Percentiles rank a stretch among this genome's conserved stretches.
Conservation (phyloP, 1,139 yeast genomes). For the Meyerozyma sp. region DNA sequence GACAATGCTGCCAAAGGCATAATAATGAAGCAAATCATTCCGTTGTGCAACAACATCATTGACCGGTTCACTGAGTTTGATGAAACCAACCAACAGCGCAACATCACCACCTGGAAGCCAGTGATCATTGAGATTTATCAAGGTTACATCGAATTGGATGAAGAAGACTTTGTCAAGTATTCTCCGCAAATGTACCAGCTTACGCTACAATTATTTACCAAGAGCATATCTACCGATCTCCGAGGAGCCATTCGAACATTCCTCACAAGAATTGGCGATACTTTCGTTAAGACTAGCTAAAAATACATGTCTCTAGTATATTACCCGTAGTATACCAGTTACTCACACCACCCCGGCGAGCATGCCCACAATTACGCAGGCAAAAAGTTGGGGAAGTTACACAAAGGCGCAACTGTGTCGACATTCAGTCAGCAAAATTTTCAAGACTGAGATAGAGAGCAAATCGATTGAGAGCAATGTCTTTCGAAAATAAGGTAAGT, state of each 20-base stretch:
- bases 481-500: conserved; percentile 50
- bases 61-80: conserved; percentile 69
- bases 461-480: conserved; percentile 20
- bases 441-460: background rate
- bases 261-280: conserved; percentile 67
- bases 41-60: conserved; percentile 67
- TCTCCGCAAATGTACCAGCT: conserved; percentile 66
- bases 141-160: conserved; percentile 75
- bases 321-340: background rate
- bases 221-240: conserved; percentile 65
- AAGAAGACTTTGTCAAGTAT: conserved; percentile 61
- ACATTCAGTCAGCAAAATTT: conserved; percentile 1
- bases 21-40: conserved; percentile 54
- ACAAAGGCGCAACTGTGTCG: background rate
- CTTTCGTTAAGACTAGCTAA: conserved; percentile 26
- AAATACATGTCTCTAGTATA: background rate
- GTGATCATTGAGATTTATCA: conserved; percentile 83
- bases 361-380: conserved; percentile 4
- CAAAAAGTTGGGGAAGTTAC: background rate
- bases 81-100: conserved; percentile 71
- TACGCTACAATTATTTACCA: conserved; percentile 61
- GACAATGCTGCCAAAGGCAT: conserved; percentile 26
- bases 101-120: conserved; percentile 83
- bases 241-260: conserved; percentile 63
- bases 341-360: background rate